A percentile compares a stretch with the other conserved stretches of the same genome.
Conservation (phyloP, 192 early-diverging fungal genomes). For the Paraglomus occultum region DNA sequence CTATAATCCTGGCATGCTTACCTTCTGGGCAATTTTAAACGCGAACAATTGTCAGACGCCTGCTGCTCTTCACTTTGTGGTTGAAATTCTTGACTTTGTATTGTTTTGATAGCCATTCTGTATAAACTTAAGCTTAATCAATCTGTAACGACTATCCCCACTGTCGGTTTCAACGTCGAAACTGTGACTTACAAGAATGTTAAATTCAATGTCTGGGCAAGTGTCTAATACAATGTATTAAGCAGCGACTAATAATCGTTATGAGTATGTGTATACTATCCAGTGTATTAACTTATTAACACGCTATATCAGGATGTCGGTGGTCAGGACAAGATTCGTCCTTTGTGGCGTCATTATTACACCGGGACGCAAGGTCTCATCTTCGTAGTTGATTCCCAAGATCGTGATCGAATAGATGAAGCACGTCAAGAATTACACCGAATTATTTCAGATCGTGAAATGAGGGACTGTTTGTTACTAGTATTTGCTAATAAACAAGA, state of each 20-base stretch:
- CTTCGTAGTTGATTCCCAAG: conserved; percentile 86
- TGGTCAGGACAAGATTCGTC: conserved; percentile 90
- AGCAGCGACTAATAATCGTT: background rate
- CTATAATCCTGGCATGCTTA: background rate
- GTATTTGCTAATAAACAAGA: conserved; percentile 87
- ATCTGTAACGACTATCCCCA: conserved; percentile 97
- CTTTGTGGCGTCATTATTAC: conserved; percentile 85
- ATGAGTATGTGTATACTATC: too few species aligned
- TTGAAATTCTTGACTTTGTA: background rate
- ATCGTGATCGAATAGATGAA: conserved; percentile 84
- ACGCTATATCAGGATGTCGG: conserved; percentile 66
- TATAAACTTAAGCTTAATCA: conserved; percentile 99
- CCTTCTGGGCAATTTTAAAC: background rate
- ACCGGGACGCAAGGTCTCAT: conserved; percentile 82
- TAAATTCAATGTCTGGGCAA: conserved; percentile 76
- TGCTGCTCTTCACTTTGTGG: background rate
- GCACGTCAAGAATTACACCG: conserved; percentile 80
- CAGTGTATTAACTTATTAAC: conserved; percentile 7
- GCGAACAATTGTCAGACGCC: background rate
- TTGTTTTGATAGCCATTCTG: conserved; percentile 68
- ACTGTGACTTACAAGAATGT: conserved; percentile 86
- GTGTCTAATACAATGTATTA: background rate
- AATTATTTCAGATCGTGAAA: conserved; percentile 80
- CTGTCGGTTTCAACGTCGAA: conserved; percentile 92
- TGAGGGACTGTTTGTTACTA: conserved; percentile 78